A percentile compares a stretch with the other conserved stretches of the same genome.
These are phyloP conservation scores for Magnolia changhungtana DNA, from an alignment of 164 flowering plant species.

Conservation along the genomic window DNA sequence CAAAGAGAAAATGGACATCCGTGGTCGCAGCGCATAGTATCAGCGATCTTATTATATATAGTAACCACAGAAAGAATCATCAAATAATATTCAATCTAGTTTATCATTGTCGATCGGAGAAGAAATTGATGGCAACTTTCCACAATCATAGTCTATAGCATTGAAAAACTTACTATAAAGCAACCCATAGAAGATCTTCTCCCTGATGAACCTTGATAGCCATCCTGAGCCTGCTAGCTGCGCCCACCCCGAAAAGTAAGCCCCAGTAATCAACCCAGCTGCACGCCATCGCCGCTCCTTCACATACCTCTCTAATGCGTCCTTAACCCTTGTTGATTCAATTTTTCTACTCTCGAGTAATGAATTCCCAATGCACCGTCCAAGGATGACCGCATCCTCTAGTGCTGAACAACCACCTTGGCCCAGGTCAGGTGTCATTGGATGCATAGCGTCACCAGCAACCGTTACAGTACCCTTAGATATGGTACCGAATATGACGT, in stretches of 20 bases:
- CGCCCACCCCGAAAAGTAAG: conserved; percentile 12
- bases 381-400: conserved; percentile 44
- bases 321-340: background rate
- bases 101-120: background rate
- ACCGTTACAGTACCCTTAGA: conserved; percentile 28
- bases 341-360: conserved; percentile 3
- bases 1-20: no score
- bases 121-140: conserved; percentile 10
- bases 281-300: conserved; percentile 18
- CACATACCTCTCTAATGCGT: conserved; percentile 12
- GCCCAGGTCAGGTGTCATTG: conserved; percentile 48
- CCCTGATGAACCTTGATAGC: conserved; percentile 6
- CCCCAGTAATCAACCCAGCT: conserved; percentile 14
- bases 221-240: conserved; percentile 8
- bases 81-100: background rate
- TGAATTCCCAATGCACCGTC: conserved; percentile 29
- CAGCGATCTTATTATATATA: no score
- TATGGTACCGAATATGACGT: conserved; percentile 23
- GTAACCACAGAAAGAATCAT: no score
- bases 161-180: background rate
- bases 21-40: no score
- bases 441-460: conserved; percentile 57
- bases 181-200: conserved; percentile 4
- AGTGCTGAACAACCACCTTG: conserved; percentile 44
- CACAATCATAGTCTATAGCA: conserved; percentile 10